Conservation (phyloP, 306 rosid genomes). For the Potentilla sterilis region DNA sequence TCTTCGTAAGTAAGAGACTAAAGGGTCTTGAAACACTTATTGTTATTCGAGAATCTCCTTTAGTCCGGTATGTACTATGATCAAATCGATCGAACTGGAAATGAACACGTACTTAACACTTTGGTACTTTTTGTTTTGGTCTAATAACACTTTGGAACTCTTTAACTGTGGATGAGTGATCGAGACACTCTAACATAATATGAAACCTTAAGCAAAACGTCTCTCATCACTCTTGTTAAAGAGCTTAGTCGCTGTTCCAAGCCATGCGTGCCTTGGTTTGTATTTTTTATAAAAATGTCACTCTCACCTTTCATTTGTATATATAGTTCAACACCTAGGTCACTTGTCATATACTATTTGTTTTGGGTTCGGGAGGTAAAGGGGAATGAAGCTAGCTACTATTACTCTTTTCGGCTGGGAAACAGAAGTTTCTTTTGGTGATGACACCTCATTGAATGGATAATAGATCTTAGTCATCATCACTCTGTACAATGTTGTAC, state of each 20-base stretch:
- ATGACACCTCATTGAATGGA: constrained; percentile 3
- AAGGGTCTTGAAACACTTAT: background rate
- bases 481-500: background rate
- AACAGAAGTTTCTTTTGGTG: background rate
- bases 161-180: background rate
- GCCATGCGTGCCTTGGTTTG: constrained; percentile 23
- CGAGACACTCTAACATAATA: background rate
- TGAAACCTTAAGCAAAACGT: constrained; percentile 18
- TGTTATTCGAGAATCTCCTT: background rate
- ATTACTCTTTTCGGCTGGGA: background rate
- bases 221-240: constrained; percentile 10
- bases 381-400: background rate
- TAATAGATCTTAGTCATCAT: background rate
- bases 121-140: background rate
- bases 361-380: constrained; percentile 1
- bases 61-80: background rate
- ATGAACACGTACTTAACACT: background rate
- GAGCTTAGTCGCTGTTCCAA: constrained; percentile 20
- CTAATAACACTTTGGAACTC: background rate
- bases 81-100: background rate
- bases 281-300: background rate
- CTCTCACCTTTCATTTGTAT: background rate
- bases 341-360: background rate
- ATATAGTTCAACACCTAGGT: background rate
- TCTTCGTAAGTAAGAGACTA: too few relatives aligned